A percentile compares a stretch with the other conserved stretches of the same genome.
phyloP scores from a whole-genome alignment of 305 asterid species.

The Ilex paraguariensis region DNA sequence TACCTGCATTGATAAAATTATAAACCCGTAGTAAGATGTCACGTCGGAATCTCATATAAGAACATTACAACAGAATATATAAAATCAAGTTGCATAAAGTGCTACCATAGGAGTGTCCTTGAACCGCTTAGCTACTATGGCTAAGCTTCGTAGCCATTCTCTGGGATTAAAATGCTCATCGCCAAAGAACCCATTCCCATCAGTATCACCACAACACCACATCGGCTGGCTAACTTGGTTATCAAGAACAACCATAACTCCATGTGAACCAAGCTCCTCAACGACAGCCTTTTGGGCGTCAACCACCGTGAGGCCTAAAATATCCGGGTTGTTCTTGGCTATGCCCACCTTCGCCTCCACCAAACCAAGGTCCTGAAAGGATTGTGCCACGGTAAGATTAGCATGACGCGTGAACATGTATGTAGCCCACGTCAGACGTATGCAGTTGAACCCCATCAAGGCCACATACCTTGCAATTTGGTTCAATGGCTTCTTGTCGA shows the following conservation, averaged over 20 bases:
- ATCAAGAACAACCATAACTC: slow-evolving; percentile 63
- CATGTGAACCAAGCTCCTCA: slow-evolving; percentile 28
- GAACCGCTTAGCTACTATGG: slow-evolving; percentile 35
- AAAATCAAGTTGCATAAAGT: not conserved
- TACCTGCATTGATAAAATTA: slow-evolving; percentile 31
- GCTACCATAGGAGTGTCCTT: slow-evolving; percentile 37
- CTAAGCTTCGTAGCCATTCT: slow-evolving; percentile 60
- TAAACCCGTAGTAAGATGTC: not conserved
- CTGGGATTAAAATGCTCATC: slow-evolving; percentile 43
- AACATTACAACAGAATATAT: not conserved
- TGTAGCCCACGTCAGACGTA: slow-evolving; percentile 68
- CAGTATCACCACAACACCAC: slow-evolving; percentile 58
- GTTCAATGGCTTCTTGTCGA: slow-evolving; percentile 37
- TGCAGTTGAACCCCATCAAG: slow-evolving; percentile 63
- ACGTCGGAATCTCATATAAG: not conserved
- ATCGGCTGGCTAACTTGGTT: slow-evolving; percentile 58
- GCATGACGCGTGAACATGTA: slow-evolving; percentile 48
- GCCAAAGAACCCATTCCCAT: slow-evolving; percentile 79
- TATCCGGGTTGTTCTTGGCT: slow-evolving; percentile 13
- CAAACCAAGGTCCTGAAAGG: slow-evolving; percentile 27
- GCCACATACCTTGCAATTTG: slow-evolving; percentile 25
- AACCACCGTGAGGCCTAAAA: slow-evolving; percentile 32
- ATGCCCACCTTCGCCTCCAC: slow-evolving; percentile 27
- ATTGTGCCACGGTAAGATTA: slow-evolving; percentile 27
- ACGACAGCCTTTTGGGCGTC: slow-evolving; percentile 54